phyloP scores from a whole-genome alignment of 495 filamentous ascomycete species.

The Penicillium steckii region DNA sequence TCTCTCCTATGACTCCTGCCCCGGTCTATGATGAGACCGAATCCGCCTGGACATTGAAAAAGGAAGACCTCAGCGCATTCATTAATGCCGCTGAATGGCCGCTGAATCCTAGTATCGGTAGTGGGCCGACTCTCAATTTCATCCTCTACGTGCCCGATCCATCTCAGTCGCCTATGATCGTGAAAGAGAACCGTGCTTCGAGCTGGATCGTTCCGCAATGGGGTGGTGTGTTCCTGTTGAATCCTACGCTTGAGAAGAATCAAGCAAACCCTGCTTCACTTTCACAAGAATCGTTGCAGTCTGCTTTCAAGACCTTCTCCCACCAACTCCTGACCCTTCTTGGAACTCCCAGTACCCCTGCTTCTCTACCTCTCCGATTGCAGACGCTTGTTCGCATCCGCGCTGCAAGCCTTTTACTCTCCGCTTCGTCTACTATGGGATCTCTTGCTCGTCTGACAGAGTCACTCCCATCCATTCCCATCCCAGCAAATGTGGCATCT shows the following conservation, averaged over 20 bases:
- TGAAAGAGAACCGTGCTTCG: constrained; percentile 69
- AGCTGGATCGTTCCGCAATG: constrained; percentile 97
- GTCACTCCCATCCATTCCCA: constrained; percentile 85
- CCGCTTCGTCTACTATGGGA: constrained; percentile 91
- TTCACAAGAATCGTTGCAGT: constrained; percentile 61
- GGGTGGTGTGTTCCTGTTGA: constrained; percentile 86
- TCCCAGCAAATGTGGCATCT: constrained; percentile 80
- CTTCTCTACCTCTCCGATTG: constrained; percentile 78
- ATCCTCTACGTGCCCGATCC: constrained; percentile 75
- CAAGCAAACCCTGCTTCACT: constrained; percentile 42
- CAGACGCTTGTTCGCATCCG: constrained; percentile 80
- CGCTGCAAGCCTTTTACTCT: constrained; percentile 81
- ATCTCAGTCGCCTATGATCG: constrained; percentile 60
- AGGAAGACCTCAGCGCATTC: constrained; percentile 88
- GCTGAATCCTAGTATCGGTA: constrained; percentile 88
- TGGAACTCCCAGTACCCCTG: constrained; percentile 76
- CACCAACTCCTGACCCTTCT: constrained; percentile 88
- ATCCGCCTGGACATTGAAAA: constrained; percentile 66
- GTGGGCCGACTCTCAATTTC: constrained; percentile 92
- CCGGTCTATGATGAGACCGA: constrained; percentile 53
- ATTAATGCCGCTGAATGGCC: constrained; percentile 99
- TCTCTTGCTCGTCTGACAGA: constrained; percentile 82
- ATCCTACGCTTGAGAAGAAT: constrained; percentile 44
- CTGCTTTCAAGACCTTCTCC: constrained; percentile 84
- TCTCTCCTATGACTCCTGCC: constrained; percentile 67